A percentile compares a stretch with the other conserved stretches of the same genome.
Evolutionary conservation across 208 protist genomes (phyloP).

Genomic region (Crithidia bombi): DNA sequence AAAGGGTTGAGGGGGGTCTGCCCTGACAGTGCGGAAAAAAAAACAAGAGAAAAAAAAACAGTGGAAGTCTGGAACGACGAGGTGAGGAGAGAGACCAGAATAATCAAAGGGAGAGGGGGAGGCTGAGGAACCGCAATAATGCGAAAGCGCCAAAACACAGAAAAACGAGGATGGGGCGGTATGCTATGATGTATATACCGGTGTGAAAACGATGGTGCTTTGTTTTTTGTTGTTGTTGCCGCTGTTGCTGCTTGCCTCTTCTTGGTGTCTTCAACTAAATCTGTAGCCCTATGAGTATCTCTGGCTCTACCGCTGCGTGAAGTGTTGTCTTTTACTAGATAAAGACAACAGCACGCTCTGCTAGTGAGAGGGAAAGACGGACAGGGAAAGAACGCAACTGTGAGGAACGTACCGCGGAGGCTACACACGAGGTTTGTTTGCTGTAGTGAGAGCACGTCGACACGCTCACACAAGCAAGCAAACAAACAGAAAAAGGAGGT

Average conservation of each 20-base stretch:
- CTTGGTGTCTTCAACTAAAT: neutral
- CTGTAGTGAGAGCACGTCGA: neutral
- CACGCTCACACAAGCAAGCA: conserved; percentile 8
- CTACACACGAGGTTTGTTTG: neutral
- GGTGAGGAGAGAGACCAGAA: neutral
- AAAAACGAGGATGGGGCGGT: conserved; percentile 21
- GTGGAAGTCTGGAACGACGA: conserved; percentile 1
- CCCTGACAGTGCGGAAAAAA: conserved; percentile 5
- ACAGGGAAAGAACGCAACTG: neutral
- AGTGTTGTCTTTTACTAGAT: conserved; percentile 17
- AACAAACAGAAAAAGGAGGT: neutral
- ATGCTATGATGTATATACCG: conserved; percentile 16
- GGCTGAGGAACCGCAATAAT: neutral
- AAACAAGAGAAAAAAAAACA: conserved; percentile 19
- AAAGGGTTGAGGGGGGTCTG: neutral
- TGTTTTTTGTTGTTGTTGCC: neutral
- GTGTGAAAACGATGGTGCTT: neutral
- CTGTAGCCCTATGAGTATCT: neutral
- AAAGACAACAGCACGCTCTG: conserved; percentile 18
- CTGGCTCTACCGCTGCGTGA: neutral
- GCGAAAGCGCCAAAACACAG: neutral
- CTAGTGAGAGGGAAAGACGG: conserved; percentile 2
- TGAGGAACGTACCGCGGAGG: neutral
- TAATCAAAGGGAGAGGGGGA: neutral
- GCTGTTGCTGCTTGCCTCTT: too few relatives aligned